Percentiles rank a stretch among this genome's conserved stretches.
phyloP scores from a whole-genome alignment of 306 rosid genomes.

The Phaseolus lunatus region DNA sequence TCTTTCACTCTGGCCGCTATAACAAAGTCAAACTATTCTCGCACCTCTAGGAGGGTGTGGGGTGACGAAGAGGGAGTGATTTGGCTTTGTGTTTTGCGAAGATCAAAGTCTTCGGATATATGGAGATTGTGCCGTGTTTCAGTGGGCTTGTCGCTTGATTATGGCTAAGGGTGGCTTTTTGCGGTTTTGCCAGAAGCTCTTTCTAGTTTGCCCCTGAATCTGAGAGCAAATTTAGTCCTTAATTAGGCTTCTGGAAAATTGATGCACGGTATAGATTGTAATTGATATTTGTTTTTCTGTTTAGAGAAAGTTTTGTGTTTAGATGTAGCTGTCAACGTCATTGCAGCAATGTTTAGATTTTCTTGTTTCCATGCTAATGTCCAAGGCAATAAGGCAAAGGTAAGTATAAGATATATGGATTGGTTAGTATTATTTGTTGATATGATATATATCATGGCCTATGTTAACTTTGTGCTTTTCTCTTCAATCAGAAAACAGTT shows the following conservation, averaged over 20 bases:
- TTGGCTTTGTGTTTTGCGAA: constrained; percentile 62
- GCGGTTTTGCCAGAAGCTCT: constrained; percentile 55
- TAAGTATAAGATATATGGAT: constrained; percentile 47
- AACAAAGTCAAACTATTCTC: constrained; percentile 66
- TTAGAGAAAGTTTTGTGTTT: constrained; percentile 45
- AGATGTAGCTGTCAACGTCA: constrained; percentile 54
- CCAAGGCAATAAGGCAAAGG: constrained; percentile 73
- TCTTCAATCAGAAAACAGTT: constrained; percentile 64
- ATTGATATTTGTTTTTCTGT: constrained; percentile 46
- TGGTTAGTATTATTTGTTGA: constrained; percentile 32
- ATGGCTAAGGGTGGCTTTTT: constrained; percentile 75
- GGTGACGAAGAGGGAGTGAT: constrained; percentile 73
- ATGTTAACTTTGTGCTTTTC: constrained; percentile 42
- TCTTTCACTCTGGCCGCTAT: constrained; percentile 98
- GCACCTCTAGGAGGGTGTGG: constrained; percentile 99
- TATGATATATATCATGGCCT: constrained; percentile 36
- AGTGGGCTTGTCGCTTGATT: constrained; percentile 88
- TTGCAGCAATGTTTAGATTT: constrained; percentile 70
- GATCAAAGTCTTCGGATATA: constrained; percentile 78
- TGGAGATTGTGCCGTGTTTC: constrained; percentile 98
- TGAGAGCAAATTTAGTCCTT: constrained; percentile 37
- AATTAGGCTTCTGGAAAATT: constrained; percentile 55
- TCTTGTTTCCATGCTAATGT: constrained; percentile 74
- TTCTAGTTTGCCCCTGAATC: constrained; percentile 34
- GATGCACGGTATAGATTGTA: constrained; percentile 46